These are phyloP conservation scores for Ceratobasidium sp. DNA, from an alignment of 1,284 basidiomycete species.

Conservation along the genomic window DNA sequence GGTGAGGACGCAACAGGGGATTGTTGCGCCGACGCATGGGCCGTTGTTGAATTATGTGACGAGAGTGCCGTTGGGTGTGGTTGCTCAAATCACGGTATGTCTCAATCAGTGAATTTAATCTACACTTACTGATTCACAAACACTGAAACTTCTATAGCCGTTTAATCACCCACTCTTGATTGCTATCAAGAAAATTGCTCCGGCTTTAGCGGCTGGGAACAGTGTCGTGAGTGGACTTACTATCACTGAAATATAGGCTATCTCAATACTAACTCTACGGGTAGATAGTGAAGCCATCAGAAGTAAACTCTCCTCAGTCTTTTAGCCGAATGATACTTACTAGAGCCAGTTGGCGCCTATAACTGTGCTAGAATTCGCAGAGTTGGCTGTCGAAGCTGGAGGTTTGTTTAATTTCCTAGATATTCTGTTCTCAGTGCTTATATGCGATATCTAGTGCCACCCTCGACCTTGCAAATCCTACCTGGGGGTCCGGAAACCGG, in stretches of 20 bases:
- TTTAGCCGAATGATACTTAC: not conserved
- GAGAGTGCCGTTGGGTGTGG: slow-evolving; percentile 83
- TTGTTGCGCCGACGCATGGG: slow-evolving; percentile 83
- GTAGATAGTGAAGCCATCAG: slow-evolving; percentile 82
- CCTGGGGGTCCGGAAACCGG: slow-evolving; percentile 80
- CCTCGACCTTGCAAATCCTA: slow-evolving; percentile 79
- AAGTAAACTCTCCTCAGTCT: slow-evolving; percentile 61
- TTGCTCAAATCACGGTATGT: slow-evolving; percentile 82
- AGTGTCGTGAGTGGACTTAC: slow-evolving; percentile 62
- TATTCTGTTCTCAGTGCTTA: not conserved
- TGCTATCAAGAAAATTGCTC: slow-evolving; percentile 87
- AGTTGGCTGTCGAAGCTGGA: slow-evolving; percentile 74
- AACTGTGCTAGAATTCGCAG: slow-evolving; percentile 80
- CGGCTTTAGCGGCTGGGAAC: slow-evolving; percentile 87
- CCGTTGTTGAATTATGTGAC: slow-evolving; percentile 82
- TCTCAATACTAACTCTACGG: not conserved
- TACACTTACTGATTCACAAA: not conserved
- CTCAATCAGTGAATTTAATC: too few species aligned
- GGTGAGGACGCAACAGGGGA: slow-evolving; percentile 75
- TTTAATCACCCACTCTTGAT: slow-evolving; percentile 89
- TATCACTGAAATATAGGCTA: not conserved
- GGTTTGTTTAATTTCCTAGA: slow-evolving; percentile 60
- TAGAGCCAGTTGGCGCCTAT: slow-evolving; percentile 76
- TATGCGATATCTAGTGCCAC: slow-evolving; percentile 68
- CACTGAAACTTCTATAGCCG: slow-evolving; percentile 64